These are phyloP conservation scores for Mycena floridula DNA, from an alignment of 768 basidiomycete genomes.

Conservation along the genomic window DNA sequence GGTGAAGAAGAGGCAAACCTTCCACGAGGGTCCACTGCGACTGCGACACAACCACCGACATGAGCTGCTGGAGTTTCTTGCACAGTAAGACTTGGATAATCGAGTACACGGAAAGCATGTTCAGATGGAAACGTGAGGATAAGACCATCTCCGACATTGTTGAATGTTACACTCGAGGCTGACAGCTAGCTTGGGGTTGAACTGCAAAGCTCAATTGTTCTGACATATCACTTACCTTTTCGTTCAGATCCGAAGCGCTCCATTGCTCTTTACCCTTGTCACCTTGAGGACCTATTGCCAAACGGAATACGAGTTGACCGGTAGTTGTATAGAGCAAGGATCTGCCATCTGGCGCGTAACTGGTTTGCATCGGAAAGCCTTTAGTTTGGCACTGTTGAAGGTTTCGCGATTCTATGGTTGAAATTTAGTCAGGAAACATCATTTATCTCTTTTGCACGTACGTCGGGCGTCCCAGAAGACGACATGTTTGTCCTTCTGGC, in stretches of 20 bases:
- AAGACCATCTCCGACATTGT: constrained; percentile 68
- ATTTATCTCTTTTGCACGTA: too few relatives aligned
- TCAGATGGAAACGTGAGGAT: constrained; percentile 60
- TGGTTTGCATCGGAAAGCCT: constrained; percentile 55
- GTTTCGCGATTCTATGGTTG: constrained; percentile 56
- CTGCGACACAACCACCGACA: constrained; percentile 72
- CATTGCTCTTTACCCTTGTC: constrained; percentile 45
- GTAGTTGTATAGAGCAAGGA: constrained; percentile 58
- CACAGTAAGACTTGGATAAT: constrained; percentile 56
- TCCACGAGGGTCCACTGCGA: constrained; percentile 78
- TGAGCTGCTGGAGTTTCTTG: constrained; percentile 67
- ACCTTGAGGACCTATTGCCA: constrained; percentile 48
- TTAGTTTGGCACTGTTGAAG: constrained; percentile 56
- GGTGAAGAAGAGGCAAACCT: constrained; percentile 29
- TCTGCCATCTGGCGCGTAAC: constrained; percentile 69
- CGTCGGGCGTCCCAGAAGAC: constrained; percentile 86
- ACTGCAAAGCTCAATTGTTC: too few relatives aligned
- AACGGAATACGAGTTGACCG: constrained; percentile 53
- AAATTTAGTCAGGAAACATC: background rate
- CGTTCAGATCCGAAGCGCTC: constrained; percentile 39
- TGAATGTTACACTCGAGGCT: constrained; percentile 69
- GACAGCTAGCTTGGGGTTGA: too few relatives aligned
- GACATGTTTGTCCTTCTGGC: constrained; percentile 66
- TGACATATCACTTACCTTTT: too few relatives aligned
- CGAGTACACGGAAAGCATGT: constrained; percentile 60